phyloP scores from a whole-genome alignment of 495 filamentous ascomycete genomes.

The Xylaria cubensis region DNA sequence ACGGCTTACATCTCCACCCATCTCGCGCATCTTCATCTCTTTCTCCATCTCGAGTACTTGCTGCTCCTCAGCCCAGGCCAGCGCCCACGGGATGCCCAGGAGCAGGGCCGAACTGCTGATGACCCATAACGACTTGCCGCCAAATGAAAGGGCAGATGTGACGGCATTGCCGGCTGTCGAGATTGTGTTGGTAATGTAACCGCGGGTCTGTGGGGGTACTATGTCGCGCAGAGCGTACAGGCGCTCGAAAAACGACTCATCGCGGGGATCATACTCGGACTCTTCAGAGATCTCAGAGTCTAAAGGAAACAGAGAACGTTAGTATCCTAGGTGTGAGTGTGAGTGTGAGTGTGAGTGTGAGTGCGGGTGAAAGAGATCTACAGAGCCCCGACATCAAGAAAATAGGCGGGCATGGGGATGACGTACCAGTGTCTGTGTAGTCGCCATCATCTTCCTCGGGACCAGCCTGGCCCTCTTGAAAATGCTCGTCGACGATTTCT shows the following conservation, averaged over 20 bases:
- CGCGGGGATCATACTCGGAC: constrained; percentile 57
- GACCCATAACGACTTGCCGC: constrained; percentile 86
- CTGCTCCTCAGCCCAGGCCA: constrained; percentile 94
- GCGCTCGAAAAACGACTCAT: constrained; percentile 78
- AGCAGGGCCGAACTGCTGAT: constrained; percentile 86
- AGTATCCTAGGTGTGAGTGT: not conserved
- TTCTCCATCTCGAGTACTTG: constrained; percentile 95
- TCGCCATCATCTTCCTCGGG: constrained; percentile 82
- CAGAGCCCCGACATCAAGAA: constrained; percentile 5
- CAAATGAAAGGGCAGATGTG: constrained; percentile 67
- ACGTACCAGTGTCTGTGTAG: constrained; percentile 86
- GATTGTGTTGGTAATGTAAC: constrained; percentile 66
- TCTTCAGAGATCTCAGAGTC: constrained; percentile 72
- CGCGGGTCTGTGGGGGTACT: constrained; percentile 81
- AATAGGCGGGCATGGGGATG: constrained; percentile 1
- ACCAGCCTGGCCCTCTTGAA: constrained; percentile 74
- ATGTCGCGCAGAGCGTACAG: constrained; percentile 89
- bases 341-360: not conserved
- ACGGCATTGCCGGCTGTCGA: constrained; percentile 56
- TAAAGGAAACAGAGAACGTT: constrained; percentile 30
- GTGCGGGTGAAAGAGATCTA: not conserved
- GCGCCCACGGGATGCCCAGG: constrained; percentile 88
- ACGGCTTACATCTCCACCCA: constrained; percentile 54
- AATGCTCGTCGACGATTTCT: constrained; percentile 96
- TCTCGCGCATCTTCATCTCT: constrained; percentile 90